Conservation (phyloP, 2,329 filamentous ascomycete genomes). For the Amesomyces nigricolor region DNA sequence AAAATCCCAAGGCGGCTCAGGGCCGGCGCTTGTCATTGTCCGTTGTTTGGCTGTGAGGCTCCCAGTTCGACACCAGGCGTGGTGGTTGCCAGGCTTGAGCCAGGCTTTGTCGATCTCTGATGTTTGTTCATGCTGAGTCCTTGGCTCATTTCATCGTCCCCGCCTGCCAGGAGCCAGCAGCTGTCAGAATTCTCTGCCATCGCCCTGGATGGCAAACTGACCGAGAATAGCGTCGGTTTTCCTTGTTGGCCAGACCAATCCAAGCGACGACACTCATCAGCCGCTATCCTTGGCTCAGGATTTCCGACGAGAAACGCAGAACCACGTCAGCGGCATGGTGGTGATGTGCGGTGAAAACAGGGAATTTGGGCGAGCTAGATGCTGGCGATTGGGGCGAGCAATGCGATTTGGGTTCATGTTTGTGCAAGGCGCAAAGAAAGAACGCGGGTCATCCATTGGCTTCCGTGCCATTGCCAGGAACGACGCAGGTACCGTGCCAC, state of each 20-base stretch:
- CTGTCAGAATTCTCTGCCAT: not conserved
- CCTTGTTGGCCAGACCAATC: not conserved
- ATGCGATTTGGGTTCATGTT: not conserved
- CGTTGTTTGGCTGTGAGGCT: not conserved
- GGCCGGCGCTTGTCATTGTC: not conserved
- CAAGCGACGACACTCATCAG: not conserved
- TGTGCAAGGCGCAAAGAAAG: not conserved
- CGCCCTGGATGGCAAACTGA: not conserved
- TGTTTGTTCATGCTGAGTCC: not conserved
- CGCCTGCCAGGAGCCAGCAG: not conserved
- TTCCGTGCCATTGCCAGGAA: constrained; percentile 14
- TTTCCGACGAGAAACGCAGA: not conserved
- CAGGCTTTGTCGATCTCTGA: not conserved
- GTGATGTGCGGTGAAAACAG: not conserved
- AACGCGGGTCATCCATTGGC: constrained; percentile 2
- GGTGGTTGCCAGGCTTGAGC: not conserved
- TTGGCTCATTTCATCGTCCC: constrained; percentile 13
- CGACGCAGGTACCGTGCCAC: constrained; percentile 22
- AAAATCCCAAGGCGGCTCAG: too few species aligned
- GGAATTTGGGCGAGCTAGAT: not conserved
- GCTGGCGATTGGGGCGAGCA: not conserved
- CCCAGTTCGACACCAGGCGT: not conserved
- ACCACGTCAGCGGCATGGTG: not conserved
- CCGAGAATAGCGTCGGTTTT: not conserved
- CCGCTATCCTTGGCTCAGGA: not conserved